These are phyloP conservation scores for Ophiocordyceps camponoti-rufipedis DNA, from an alignment of 2,329 filamentous ascomycete genomes.

Conservation along the genomic window DNA sequence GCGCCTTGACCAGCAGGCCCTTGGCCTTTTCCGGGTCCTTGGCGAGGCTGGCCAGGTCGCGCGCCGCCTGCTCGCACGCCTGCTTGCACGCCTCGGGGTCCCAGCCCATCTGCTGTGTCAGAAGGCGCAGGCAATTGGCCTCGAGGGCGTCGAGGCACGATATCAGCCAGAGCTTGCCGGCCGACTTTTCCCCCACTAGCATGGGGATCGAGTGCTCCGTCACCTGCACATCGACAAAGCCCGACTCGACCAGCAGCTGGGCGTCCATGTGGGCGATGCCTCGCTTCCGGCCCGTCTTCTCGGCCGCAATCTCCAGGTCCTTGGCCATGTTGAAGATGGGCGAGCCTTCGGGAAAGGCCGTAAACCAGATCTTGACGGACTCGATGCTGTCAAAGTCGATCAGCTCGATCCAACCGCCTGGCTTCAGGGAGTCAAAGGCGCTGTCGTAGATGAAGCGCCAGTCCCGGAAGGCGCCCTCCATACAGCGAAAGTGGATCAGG, in stretches of 20 bases:
- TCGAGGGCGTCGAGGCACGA: slow-evolving; percentile 32
- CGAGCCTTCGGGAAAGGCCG: slow-evolving; percentile 23
- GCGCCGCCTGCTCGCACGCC: slow-evolving; percentile 26
- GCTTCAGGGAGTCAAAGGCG: slow-evolving; percentile 32
- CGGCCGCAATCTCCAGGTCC: slow-evolving; percentile 24
- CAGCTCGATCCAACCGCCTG: slow-evolving; percentile 38
- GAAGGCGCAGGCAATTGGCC: slow-evolving; percentile 26
- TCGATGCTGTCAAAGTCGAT: slow-evolving; percentile 33
- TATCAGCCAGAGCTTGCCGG: slow-evolving; percentile 35
- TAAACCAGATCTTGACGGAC: slow-evolving; percentile 12
- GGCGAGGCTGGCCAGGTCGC: slow-evolving; percentile 29
- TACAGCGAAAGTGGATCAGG: slow-evolving; percentile 35
- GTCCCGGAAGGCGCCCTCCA: slow-evolving; percentile 36
- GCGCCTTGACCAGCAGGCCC: slow-evolving; percentile 26
- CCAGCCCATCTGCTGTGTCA: slow-evolving; percentile 36
- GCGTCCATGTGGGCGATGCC: slow-evolving; percentile 27
- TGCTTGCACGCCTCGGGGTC: slow-evolving; percentile 26
- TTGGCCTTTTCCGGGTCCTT: slow-evolving; percentile 24
- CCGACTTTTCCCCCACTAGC: slow-evolving; percentile 22
- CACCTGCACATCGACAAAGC: slow-evolving; percentile 31
- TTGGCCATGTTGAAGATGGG: slow-evolving; percentile 21
- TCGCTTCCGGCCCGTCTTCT: slow-evolving; percentile 24
- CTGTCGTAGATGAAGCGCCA: slow-evolving; percentile 36
- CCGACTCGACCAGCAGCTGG: slow-evolving; percentile 24
- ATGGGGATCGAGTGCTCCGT: slow-evolving; percentile 30